phyloP scores from a whole-genome alignment of 1,284 basidiomycete species.

The Hypsizygus ulmarius region DNA sequence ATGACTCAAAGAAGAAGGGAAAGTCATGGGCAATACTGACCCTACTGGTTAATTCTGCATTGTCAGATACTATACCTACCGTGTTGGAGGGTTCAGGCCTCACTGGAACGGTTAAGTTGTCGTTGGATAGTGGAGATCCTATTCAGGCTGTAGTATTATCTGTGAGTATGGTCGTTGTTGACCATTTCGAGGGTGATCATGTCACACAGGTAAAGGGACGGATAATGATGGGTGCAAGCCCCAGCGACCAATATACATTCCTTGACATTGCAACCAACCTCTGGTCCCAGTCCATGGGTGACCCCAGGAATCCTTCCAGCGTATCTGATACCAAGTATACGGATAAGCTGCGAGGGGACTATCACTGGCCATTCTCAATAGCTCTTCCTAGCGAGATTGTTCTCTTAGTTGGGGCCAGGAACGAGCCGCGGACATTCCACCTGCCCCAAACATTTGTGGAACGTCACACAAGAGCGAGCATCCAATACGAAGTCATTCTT shows the following conservation, averaged over 20 bases:
- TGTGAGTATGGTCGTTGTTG: constrained; percentile 25
- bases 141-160: constrained; percentile 39
- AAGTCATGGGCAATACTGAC: constrained; percentile 27
- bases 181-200: neutral
- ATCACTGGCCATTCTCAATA: constrained; percentile 42
- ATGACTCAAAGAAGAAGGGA: constrained; percentile 23
- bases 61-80: constrained; percentile 26
- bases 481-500: constrained; percentile 44
- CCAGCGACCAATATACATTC: constrained; percentile 40
- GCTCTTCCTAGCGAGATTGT: constrained; percentile 36
- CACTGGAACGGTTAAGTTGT: constrained; percentile 28
- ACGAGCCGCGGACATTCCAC: constrained; percentile 31
- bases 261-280: constrained; percentile 36
- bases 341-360: constrained; percentile 38
- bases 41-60: constrained; percentile 22
- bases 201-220: constrained; percentile 38
- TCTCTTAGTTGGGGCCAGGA: constrained; percentile 28
- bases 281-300: constrained; percentile 39
- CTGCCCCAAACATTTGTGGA: constrained; percentile 48
- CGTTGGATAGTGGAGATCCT: constrained; percentile 38
- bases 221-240: constrained; percentile 41
- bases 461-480: constrained; percentile 38
- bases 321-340: constrained; percentile 27
- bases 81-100: constrained; percentile 25
- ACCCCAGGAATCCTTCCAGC: constrained; percentile 26